Conservation (phyloP, 192 early-diverging fungal genomes). For the Rhizophagus sp. region DNA sequence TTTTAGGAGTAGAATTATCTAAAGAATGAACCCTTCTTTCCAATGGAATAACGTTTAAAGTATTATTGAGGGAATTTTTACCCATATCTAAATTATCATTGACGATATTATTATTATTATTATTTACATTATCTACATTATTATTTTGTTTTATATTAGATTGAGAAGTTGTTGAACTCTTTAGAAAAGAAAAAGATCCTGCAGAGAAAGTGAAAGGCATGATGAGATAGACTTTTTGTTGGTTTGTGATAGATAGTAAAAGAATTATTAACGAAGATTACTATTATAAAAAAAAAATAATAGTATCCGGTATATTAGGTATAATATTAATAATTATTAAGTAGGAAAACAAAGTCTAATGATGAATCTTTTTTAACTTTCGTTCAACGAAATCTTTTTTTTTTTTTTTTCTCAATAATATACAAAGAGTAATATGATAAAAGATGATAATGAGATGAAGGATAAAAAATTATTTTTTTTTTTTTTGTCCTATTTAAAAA, state of each 20-base stretch:
- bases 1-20: not conserved
- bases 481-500: too few species aligned
- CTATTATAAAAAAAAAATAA: too few species aligned
- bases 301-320: too few species aligned
- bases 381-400: not conserved
- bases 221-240: not conserved
- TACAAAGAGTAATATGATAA: too few species aligned
- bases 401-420: too few species aligned
- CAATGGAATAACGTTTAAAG: not conserved
- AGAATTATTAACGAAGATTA: too few species aligned
- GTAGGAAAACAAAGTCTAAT: too few species aligned
- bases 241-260: too few species aligned
- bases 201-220: not conserved
- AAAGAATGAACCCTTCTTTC: not conserved
- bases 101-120: not conserved
- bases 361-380: not conserved
- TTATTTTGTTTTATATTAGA: not conserved
- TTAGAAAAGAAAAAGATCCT: not conserved
- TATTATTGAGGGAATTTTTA: not conserved
- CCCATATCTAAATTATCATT: not conserved
- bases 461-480: too few species aligned
- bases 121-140: slow-evolving; percentile 1
- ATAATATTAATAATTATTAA: too few species aligned
- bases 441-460: too few species aligned
- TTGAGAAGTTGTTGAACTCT: not conserved